Base-by-base conservation (phyloP, 768 basidiomycete species). In the Lanmaoa rubissima region DNA sequence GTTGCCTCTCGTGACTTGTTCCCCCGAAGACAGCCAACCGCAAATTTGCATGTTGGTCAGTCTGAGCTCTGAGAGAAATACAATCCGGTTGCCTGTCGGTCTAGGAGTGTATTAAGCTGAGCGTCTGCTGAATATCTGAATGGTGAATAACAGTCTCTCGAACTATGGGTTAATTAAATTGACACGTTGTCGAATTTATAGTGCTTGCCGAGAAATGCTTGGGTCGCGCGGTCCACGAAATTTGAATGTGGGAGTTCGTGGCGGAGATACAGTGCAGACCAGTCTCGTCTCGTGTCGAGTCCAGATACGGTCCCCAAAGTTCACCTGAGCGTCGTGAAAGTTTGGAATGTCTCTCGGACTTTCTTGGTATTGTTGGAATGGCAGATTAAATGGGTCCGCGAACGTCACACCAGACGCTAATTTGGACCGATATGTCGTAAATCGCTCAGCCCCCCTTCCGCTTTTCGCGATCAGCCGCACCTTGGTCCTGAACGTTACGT, bases 1-100 rank as follows among this genome's bases (percentile, higher is more conserved):
- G 17, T 65, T 71, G 69, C 59, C 5, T 58, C 61, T 62, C 53
- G 58, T 65, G 67, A 46, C 51, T 48, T 19, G 50, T 36, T 38
- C 10, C 9, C 26, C 38, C n/a, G 16, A 52, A 48, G 57, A 46
- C 51, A 12, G 43, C 54, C 54, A 46, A 50, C 49, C 48, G 39
- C 46, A 45, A 44, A 35, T 48, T 24, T 45, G 39, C 54, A 55
- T 35, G 48, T 6, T 47, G 38, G 35, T 16, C 38, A 44, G 28
- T 21, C 8, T 34, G 46, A 12, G 13, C 31, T 40, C 17, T 6
- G 26, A 35, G 26, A 52, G 34, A 45, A 11, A 13, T n/a, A 5
- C 24, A 19, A 16, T 16, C n/a, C 48, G 36, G n/a, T 24, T 38
- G 19, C 48, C 13, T 34, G 39, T 54, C 39, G 6, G 48, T 46